Conservation (phyloP, 495 filamentous ascomycete species). For the Penicillium parvum region DNA sequence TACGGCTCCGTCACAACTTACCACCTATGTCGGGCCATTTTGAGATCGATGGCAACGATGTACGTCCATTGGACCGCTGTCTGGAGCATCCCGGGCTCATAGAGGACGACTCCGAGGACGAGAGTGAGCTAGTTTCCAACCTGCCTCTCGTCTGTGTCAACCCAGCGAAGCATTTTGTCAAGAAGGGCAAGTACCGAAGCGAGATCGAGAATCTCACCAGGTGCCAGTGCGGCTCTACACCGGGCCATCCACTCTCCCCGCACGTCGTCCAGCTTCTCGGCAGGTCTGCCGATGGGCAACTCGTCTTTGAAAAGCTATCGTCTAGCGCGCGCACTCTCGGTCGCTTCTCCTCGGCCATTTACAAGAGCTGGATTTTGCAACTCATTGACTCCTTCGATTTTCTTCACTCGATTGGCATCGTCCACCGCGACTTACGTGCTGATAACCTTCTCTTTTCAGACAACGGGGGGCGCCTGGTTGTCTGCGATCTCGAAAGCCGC, state of each 20-base stretch:
- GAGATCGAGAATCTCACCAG: not conserved
- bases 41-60: not conserved
- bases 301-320: not conserved
- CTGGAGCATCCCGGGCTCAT: not conserved
- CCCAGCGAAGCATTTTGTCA: not conserved
- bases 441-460: not conserved
- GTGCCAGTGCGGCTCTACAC: not conserved
- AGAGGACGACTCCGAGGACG: not conserved
- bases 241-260: not conserved
- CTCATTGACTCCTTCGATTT: not conserved
- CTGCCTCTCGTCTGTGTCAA: not conserved
- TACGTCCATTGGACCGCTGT: not conserved
- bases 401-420: not conserved
- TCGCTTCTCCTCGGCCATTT: too few relatives aligned
- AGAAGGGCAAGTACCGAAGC: not conserved
- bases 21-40: not conserved
- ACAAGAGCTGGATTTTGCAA: not conserved
- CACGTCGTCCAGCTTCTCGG: not conserved
- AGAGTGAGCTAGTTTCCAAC: not conserved
- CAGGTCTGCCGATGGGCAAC: not conserved
- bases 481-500: slow-evolving; percentile 3
- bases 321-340: too few relatives aligned
- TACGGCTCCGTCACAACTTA: not conserved
- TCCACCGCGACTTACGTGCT: not conserved
- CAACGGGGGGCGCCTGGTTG: not conserved